Percentiles rank a stretch among this genome's conserved stretches.
These are phyloP conservation scores for Aspergillus homomorphus DNA, from an alignment of 495 filamentous ascomycete genomes.

Conservation along the genomic window DNA sequence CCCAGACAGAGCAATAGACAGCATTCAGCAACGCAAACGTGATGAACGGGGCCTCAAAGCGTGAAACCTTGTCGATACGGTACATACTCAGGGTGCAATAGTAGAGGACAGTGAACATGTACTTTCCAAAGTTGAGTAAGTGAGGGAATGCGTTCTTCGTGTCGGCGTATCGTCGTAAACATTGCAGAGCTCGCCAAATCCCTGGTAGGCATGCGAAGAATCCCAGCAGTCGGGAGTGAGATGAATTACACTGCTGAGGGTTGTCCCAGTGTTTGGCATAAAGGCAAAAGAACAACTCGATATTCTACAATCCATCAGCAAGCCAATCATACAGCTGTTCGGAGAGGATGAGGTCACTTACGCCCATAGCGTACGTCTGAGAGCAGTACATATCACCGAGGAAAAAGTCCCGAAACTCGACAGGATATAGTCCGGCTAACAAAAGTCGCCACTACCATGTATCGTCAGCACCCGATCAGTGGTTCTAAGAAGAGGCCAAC, in stretches of 20 bases:
- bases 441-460: slow-evolving; percentile 70
- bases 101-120: slow-evolving; percentile 76
- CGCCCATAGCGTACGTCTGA: slow-evolving; percentile 80
- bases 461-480: slow-evolving; percentile 21
- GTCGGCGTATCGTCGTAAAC: slow-evolving; percentile 83
- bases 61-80: slow-evolving; percentile 61
- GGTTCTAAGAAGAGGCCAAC: slow-evolving; percentile 23
- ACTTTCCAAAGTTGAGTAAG: slow-evolving; percentile 89
- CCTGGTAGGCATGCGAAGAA: slow-evolving; percentile 83
- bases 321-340: neutral
- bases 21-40: slow-evolving; percentile 74
- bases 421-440: slow-evolving; percentile 81
- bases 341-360: slow-evolving; percentile 48
- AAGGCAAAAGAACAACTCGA: slow-evolving; percentile 91
- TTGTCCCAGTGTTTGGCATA: slow-evolving; percentile 73
- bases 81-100: slow-evolving; percentile 76
- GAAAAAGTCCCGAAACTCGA: slow-evolving; percentile 97
- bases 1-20: slow-evolving; percentile 88
- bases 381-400: slow-evolving; percentile 97
- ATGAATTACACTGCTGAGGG: slow-evolving; percentile 77
- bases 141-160: slow-evolving; percentile 88
- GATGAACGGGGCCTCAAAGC: slow-evolving; percentile 68
- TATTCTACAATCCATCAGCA: slow-evolving; percentile 56
- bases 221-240: slow-evolving; percentile 76
- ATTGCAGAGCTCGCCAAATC: slow-evolving; percentile 87